These are phyloP conservation scores for Talaromyces nanjingensis DNA, from an alignment of 495 filamentous ascomycete species.

Conservation along the genomic window DNA sequence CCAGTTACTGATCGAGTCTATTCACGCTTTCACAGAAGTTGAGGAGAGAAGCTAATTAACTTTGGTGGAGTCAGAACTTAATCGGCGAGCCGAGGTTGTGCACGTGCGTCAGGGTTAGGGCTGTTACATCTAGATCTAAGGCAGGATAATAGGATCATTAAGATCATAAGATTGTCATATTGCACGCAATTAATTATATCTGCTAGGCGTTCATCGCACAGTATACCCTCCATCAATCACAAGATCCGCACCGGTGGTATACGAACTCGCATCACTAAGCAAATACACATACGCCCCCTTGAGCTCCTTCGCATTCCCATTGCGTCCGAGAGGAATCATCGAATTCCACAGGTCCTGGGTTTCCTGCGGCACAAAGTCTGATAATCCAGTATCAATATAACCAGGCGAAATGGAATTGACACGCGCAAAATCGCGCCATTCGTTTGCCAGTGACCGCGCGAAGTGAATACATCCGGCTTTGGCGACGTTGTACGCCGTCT, in stretches of 20 bases:
- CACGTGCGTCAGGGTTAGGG: constrained; percentile 3
- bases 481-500: constrained; percentile 74
- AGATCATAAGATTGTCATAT: not conserved
- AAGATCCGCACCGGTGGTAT: constrained; percentile 77
- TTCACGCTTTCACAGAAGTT: not conserved
- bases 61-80: not conserved
- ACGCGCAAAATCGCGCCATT: constrained; percentile 72
- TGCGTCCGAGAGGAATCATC: constrained; percentile 72
- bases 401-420: constrained; percentile 70
- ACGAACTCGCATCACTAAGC: constrained; percentile 66
- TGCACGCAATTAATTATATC: not conserved
- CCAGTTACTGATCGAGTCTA: not conserved
- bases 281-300: constrained; percentile 82
- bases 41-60: not conserved
- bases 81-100: not conserved
- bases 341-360: constrained; percentile 61
- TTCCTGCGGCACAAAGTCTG: constrained; percentile 66
- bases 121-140: not conserved
- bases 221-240: constrained; percentile 62
- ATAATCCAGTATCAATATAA: constrained; percentile 74
- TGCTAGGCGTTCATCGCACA: constrained; percentile 23
- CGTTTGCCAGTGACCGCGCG: constrained; percentile 58
- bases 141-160: not conserved
- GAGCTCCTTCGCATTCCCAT: constrained; percentile 72
- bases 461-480: constrained; percentile 57